Conservation (phyloP, 2,329 filamentous ascomycete genomes). For the Microthyrium microscopicum region DNA sequence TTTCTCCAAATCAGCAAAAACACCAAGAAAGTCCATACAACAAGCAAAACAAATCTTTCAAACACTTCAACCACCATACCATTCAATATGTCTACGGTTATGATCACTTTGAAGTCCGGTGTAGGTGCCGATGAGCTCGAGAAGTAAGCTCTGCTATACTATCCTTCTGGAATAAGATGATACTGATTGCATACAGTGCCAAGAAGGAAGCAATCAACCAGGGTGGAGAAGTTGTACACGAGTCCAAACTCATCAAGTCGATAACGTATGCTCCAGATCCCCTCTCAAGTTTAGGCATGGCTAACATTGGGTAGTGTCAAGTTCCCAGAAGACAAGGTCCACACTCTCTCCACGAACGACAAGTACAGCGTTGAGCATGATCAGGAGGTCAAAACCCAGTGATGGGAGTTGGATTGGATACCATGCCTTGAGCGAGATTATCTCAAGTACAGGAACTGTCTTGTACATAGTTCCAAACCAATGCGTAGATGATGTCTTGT, state of each 20-base stretch:
- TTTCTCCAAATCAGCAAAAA: no score
- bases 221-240: constrained; percentile 70
- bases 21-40: no score
- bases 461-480: no score
- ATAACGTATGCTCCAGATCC: constrained; percentile 55
- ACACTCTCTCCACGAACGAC: constrained; percentile 49
- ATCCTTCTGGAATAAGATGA: no score
- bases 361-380: constrained; percentile 70
- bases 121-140: constrained; percentile 50
- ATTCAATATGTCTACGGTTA: constrained; percentile 8
- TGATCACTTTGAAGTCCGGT: constrained; percentile 58
- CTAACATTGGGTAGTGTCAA: constrained; percentile 40
- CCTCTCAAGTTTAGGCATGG: constrained; percentile 1
- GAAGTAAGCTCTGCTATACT: constrained; percentile 31
- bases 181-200: constrained; percentile 33
- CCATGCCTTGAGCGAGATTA: not conserved
- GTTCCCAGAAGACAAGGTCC: constrained; percentile 50
- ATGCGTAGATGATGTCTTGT: no score
- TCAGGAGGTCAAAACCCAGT: constrained; percentile 54
- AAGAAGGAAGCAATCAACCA: constrained; percentile 60
- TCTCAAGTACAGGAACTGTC: no score
- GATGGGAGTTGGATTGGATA: constrained; percentile 15
- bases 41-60: no score
- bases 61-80: no score
- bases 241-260: constrained; percentile 77